Evolutionary conservation across 1,284 basidiomycete genomes (phyloP), one percentile per base, ranked within the genome.

Genomic region (Cerioporus squamosus): DNA sequence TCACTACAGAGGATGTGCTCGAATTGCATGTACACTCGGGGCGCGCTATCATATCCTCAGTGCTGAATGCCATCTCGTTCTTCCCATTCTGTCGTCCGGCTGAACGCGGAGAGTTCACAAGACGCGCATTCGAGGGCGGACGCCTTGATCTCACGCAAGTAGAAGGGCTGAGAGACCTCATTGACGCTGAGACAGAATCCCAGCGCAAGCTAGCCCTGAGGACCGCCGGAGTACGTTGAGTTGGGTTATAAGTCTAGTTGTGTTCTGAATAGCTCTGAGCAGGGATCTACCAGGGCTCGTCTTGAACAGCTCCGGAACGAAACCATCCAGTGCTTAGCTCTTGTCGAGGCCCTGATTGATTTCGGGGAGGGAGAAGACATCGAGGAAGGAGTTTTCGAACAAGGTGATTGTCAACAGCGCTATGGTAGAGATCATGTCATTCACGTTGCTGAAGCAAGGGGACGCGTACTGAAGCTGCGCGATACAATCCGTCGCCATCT

Each of bases 1-100:
- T 91, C 68, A 95, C 94, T 0, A 88, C 87, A 0, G 88, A 94
- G 68, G 86, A 90, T 45, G 87, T 88, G n/a, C 69, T 97, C 6
- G 94, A 97, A 70, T 74, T 97, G 36, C 94, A 97, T 72, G 76
- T 93, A 26, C 94, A 97, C 70, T 95, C 93, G n/a, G 92, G 93
- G 1, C 80, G 87, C 6, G 92, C 94, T 1, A 81, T 95, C 36
- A 81, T 94, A 60, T 74, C 86, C 2, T 85, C 90, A 3, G 77
- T 93, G 10, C 80, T 95, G 20, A 68, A 73, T 3, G 84, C 90
- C 1, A 76, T 95, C 7, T 82, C 86, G 0, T 69, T 68, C 51
- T 63, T 93, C 14, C 80, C 83, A 0, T 81, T 77, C 57, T 85
- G 86, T 55, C 84, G 94, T 8, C 87, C 88, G 5, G 94, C 94